Evolutionary conservation across 2,329 filamentous ascomycete genomes (phyloP), one percentile per base, ranked within the genome.

Genomic region (Pezicula radicicola): DNA sequence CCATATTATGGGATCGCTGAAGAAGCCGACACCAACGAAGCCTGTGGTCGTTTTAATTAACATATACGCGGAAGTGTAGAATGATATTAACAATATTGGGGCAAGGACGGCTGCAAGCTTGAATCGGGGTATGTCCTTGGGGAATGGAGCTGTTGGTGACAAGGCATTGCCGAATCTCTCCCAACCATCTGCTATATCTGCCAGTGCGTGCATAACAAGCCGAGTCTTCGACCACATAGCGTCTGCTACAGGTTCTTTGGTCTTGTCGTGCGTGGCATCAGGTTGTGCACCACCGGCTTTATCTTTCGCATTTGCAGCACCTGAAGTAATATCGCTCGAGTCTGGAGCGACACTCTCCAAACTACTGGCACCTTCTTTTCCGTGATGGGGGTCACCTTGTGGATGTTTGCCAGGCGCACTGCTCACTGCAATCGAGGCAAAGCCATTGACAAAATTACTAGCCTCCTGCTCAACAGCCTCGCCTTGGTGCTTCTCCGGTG

Each of bases 391-490:
- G 28, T 88, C 82, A 3, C 75, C 78, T 65, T 88, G 81, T 0
- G 88, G 87, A 56, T 91, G 83, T 64, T 91, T 91, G 1, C 89
- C 89, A 0, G 85, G 84, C 2, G 88, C 89, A 59, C 87, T 89
- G 45, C 85, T 87, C 16, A 93, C 71, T 1, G 88, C 85, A 5
- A 94, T 81, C 28, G 83, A 79, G 8, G 85, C 83, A 48, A 94
- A 84, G 33, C 85, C 81, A 49, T 85, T 86, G 53, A 94, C 85
- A 55, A 95, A 86, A 64, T 91, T 92, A 60, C 81, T 86, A 1
- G 91, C 91, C 66, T 95, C 90, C 55, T 88, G 82, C 66, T 95
- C 90, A 1, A 91, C 87, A 0, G 89, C 88, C 66, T 94, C 89
- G 25, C 91, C 90, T 65, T 90, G 87, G 70, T 90, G 82, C 58